Base-by-base conservation (phyloP, 2,329 filamentous ascomycete genomes). In the Pezicula neosporulosa region DNA sequence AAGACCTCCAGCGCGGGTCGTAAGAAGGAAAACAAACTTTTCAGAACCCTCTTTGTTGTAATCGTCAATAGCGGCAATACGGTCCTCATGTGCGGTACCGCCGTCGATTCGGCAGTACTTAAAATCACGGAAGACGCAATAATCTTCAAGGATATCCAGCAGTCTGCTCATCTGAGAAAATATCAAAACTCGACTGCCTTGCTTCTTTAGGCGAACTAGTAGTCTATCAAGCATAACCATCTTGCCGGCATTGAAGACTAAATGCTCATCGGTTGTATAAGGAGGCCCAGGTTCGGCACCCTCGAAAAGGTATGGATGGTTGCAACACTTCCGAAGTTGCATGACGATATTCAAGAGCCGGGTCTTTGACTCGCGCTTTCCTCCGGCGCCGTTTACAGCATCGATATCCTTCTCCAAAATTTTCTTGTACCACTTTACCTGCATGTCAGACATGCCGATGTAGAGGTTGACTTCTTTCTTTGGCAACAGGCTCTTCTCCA, bases 111-210 rank as follows among this genome's bases (percentile, higher is more conserved):
- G 89, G 71, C 92, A 97, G 73, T 99, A 99, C 57, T 96, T 88
- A 73, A 89, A 97, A 30, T 90, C 86, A 52, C 92, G 83, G 77
- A 99, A 96, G 42, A 97, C 91, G 58, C 93, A 97, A 71, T 99
- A 99, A 68, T 99, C 94, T 67, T 99, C 94, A 15, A 99, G 80
- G 48, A 99, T 99, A 66, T 99, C 94, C 39, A 99, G 76, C 37
- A 97, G 80, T 80, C 94, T 90, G 65, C 92, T 97, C 94, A 99
- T 99, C 66, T 99, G 94, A 1, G 94, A 99, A 74, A 99, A 99
- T 62, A 99, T 97, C 50, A 99, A 81, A n/a, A 99, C 91, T 58
- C 94, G 83, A 66, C 92, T 97, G 39, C 91, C 94, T 66, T 96
- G 87, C 44, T 81, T 82, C 70, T 92, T 80, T 74, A 99, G 83